Evolutionary conservation across 345 rosid genomes (phyloP).

Genomic region (Acer campestre): DNA sequence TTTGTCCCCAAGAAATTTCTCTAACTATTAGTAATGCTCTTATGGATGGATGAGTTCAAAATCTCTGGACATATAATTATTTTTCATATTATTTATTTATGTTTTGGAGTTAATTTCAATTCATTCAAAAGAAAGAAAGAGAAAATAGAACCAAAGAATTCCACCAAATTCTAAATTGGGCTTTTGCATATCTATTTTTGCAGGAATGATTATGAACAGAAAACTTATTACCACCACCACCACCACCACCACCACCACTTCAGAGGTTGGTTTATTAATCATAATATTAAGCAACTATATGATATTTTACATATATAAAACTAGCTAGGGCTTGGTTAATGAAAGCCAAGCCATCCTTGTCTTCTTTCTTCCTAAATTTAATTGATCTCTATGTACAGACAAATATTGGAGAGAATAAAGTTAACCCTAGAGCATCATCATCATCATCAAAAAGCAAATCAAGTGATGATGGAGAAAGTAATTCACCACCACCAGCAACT

Average conservation of each 20-base stretch:
- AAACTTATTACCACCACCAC: slow-evolving; percentile 32
- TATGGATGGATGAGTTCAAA: not conserved
- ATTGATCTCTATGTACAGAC: slow-evolving; percentile 24
- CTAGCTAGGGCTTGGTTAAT: not conserved
- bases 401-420: slow-evolving; percentile 23
- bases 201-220: slow-evolving; percentile 32
- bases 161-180: slow-evolving; percentile 8
- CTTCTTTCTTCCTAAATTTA: not conserved
- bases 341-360: not conserved
- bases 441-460: slow-evolving; percentile 8
- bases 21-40: not conserved
- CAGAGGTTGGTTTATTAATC: slow-evolving; percentile 29
- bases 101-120: not conserved
- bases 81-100: not conserved
- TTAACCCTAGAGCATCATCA: slow-evolving; percentile 2
- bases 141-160: not conserved
- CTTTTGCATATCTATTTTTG: slow-evolving; percentile 10
- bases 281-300: not conserved
- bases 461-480: slow-evolving; percentile 7
- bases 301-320: not conserved
- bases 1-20: not conserved
- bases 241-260: not conserved
- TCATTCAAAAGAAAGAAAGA: not conserved
- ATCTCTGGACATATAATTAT: not conserved
- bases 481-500: slow-evolving; percentile 18